phyloP scores from a whole-genome alignment of 306 rosid species.

The Vigna angularis region DNA sequence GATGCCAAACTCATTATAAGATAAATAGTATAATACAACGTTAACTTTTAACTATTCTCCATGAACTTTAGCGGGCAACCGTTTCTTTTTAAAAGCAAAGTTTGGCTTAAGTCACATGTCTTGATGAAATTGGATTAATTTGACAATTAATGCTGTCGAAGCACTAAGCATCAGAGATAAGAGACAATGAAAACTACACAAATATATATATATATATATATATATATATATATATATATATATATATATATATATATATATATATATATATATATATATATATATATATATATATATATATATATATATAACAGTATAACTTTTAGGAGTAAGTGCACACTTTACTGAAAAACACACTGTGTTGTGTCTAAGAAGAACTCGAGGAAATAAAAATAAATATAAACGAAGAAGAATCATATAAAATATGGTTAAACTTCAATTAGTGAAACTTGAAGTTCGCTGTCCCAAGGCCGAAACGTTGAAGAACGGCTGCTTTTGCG shows the following conservation, averaged over 20 bases:
- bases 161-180: conserved; percentile 33
- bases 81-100: conserved; percentile 47
- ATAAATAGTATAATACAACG: neutral
- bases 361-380: conserved; percentile 53
- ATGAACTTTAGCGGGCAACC: conserved; percentile 54
- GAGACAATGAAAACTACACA: conserved; percentile 42
- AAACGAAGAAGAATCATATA: neutral
- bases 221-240: too few species aligned
- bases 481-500: conserved; percentile 71
- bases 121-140: conserved; percentile 50
- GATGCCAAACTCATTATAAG: neutral
- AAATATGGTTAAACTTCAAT: conserved; percentile 40
- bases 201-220: conserved; percentile 8
- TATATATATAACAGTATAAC: conserved; percentile 14
- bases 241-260: too few species aligned
- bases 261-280: conserved; percentile 5
- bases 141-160: conserved; percentile 46
- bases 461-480: conserved; percentile 69
- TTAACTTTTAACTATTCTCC: conserved; percentile 40
- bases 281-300: too few species aligned
- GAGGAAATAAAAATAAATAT: conserved; percentile 37
- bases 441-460: conserved; percentile 58
- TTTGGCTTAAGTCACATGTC: conserved; percentile 61
- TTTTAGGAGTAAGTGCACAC: conserved; percentile 56
- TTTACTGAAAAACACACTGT: conserved; percentile 64